These are phyloP conservation scores for Skeletonema potamos DNA, from an alignment of 108 stramenopile genomes.

Conservation along the genomic window DNA sequence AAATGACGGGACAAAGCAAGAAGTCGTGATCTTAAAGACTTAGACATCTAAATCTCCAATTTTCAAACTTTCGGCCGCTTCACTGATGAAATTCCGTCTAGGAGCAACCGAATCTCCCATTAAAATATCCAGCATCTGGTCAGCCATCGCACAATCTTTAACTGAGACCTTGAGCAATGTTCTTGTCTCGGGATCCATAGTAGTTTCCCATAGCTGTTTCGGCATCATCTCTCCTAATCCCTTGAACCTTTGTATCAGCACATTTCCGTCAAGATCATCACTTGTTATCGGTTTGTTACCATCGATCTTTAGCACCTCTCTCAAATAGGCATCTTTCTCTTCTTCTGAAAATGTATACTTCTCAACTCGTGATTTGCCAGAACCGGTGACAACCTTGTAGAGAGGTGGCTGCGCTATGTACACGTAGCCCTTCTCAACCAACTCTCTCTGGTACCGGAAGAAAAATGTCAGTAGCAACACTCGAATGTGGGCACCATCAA, in stretches of 20 bases:
- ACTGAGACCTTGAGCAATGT: conserved; percentile 85
- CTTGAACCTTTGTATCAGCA: conserved; percentile 80
- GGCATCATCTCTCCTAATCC: conserved; percentile 98
- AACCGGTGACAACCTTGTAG: conserved; percentile 86
- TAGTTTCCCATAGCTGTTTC: conserved; percentile 92
- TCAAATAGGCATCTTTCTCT: conserved; percentile 55
- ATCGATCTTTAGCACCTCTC: conserved; percentile 43
- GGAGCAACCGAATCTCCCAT: conserved; percentile 93
- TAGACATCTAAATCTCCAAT: conserved; percentile 88
- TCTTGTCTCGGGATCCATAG: conserved; percentile 89
- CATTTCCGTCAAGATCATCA: conserved; percentile 57
- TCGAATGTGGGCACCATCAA: conserved; percentile 96
- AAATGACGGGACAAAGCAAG: conserved; percentile 11
- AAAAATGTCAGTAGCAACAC: conserved; percentile 94
- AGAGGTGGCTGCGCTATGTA: conserved; percentile 95
- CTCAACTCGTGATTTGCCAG: conserved; percentile 51
- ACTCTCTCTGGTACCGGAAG: conserved; percentile 90
- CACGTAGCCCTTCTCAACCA: conserved; percentile 88
- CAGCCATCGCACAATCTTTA: conserved; percentile 85
- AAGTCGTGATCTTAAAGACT: background rate
- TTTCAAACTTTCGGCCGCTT: conserved; percentile 70
- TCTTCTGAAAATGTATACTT: conserved; percentile 74
- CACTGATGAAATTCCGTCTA: conserved; percentile 82
- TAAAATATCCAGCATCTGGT: conserved; percentile 79
- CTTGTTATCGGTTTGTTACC: conserved; percentile 33